Evolutionary conservation across 306 rosid genomes (phyloP).

Genomic region (Calophaca sinica): DNA sequence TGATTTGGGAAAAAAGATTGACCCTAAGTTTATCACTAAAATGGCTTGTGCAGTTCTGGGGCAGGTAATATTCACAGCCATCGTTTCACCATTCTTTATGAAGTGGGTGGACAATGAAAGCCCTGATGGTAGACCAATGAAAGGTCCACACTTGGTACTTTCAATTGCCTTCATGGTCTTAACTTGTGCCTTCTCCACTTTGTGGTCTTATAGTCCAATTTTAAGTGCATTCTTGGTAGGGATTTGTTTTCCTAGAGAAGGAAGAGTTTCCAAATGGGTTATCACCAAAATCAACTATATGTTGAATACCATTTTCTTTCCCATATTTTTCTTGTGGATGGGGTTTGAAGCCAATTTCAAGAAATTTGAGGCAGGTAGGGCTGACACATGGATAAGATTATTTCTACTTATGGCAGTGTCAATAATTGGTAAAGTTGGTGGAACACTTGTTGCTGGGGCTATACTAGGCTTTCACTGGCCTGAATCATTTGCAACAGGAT

Average conservation of each 20-base stretch:
- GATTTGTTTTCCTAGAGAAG: constrained; percentile 76
- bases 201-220: constrained; percentile 61
- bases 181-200: constrained; percentile 57
- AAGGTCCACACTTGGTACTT: constrained; percentile 85
- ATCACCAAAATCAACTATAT: constrained; percentile 75
- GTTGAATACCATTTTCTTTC: constrained; percentile 67
- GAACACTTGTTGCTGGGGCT: constrained; percentile 70
- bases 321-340: constrained; percentile 93
- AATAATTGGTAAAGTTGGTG: constrained; percentile 65
- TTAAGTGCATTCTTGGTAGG: constrained; percentile 88
- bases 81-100: constrained; percentile 73
- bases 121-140: constrained; percentile 93
- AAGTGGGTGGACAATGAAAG: constrained; percentile 90
- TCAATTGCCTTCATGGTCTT: constrained; percentile 80
- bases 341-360: constrained; percentile 69
- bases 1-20: neutral
- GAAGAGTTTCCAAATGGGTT: constrained; percentile 87
- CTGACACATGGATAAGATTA: constrained; percentile 64
- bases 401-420: constrained; percentile 44
- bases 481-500: constrained; percentile 78
- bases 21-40: neutral
- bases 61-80: constrained; percentile 58
- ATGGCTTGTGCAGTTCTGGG: constrained; percentile 53
- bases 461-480: constrained; percentile 83
- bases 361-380: constrained; percentile 42